Conservation (phyloP, 257 asterid species). For the Solanum raphanifolium region DNA sequence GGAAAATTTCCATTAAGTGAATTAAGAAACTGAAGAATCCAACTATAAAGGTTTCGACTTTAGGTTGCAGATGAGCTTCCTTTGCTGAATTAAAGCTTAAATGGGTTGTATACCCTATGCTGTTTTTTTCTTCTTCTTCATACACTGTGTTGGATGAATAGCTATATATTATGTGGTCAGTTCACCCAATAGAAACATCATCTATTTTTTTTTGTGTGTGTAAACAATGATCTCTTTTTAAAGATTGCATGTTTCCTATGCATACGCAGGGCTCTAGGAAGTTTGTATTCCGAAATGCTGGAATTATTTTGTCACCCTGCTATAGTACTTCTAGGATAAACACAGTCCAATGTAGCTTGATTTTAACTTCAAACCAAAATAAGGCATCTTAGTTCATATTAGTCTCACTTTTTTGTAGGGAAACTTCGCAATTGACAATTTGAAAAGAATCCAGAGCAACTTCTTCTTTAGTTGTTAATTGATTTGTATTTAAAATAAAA, state of each 20-base stretch:
- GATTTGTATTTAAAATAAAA: neutral
- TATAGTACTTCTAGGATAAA: neutral
- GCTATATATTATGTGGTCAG: neutral
- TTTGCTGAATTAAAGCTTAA: neutral
- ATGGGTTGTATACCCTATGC: neutral
- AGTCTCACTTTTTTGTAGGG: neutral
- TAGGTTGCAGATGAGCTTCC: neutral
- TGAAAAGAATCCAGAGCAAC: neutral
- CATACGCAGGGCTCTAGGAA: neutral
- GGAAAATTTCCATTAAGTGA: neutral
- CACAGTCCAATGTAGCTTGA: neutral
- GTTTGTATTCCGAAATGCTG: neutral
- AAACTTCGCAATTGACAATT: neutral
- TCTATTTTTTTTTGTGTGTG: neutral
- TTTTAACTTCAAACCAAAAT: neutral
- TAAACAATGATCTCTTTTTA: neutral
- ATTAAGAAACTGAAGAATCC: neutral
- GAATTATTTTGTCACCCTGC: neutral
- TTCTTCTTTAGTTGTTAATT: neutral
- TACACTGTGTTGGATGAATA: neutral
- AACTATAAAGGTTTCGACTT: neutral
- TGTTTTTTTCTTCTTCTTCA: neutral
- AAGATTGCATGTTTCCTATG: neutral
- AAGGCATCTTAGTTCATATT: neutral
- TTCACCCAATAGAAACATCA: neutral